Base-by-base conservation (phyloP, 2,329 filamentous ascomycete species). In the Graphilbum fragrans region DNA sequence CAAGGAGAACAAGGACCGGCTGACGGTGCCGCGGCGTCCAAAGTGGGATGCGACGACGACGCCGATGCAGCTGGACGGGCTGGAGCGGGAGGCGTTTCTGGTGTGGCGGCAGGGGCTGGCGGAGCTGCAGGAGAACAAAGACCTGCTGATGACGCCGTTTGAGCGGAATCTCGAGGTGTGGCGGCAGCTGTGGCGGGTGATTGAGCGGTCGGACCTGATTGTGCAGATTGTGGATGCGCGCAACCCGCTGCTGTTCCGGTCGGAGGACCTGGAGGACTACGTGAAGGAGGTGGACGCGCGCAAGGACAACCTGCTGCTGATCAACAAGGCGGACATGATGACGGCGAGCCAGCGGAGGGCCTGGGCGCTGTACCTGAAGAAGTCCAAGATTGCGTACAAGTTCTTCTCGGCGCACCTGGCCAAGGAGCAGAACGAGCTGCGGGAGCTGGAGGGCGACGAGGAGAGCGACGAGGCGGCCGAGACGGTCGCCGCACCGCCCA, bases 271-370 rank as follows among this genome's bases (percentile, higher is more conserved):
- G 46, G 92, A 96, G 57, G 72, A 69, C 50, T 98, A 98, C 52
- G 92, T 98, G 53, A 93, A 94, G 63, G 86, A 93, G 52, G 82
- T 96, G 21, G 83, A 94, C 53, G 63, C 78, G 22, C 80, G 77
- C 57, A 96, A 98, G 68, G 75, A 87, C 58, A 98, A 96, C 58
- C 57, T 98, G 55, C 61, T 98, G 42, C 69, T 98, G 42, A 90
- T 98, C 56, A 98, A 98, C 70, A 98, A 98, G 70, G 88, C 92
- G 36, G 92, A 98, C 63, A 95, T 98, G 92, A 88, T 98, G 85
- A 94, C 88, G 2, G 61, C 78, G 37, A 77, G 77, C 53, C 93
- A 98, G 64, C 72, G 92, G 49, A 73, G 73, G 49, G 69, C 72
- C 1, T 98, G 92, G 92, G 88, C 88, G 3, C 75, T 82, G 51